Evolutionary conservation across 106 monocot genomes (phyloP).

Genomic region (Alisma plantagoaquatica): DNA sequence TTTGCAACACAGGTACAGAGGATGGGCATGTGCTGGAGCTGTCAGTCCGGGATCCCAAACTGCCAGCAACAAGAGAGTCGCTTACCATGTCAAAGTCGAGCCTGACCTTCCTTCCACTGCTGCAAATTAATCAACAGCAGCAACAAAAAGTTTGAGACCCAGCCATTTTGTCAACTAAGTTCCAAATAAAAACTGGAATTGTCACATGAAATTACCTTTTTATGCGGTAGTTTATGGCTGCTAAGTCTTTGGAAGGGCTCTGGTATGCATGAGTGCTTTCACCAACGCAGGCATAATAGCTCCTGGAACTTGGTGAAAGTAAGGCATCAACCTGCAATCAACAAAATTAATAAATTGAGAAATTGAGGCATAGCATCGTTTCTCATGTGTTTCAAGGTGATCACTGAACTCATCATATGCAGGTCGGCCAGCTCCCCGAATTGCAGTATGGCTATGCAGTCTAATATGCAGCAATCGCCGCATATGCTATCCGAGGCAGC

Average conservation of each 20-base stretch:
- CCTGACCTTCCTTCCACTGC: slow-evolving; percentile 60
- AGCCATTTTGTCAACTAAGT: not conserved
- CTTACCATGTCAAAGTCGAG: slow-evolving; percentile 82
- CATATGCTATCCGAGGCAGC: too few relatives aligned
- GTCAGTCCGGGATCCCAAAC: slow-evolving; percentile 48
- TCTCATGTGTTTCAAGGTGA: too few relatives aligned
- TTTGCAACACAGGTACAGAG: too few relatives aligned
- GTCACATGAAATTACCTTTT: slow-evolving; percentile 37
- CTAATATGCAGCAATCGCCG: too few relatives aligned
- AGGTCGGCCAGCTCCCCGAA: too few relatives aligned
- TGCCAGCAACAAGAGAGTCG: slow-evolving; percentile 67
- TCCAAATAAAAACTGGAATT: not conserved
- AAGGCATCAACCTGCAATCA: too few relatives aligned
- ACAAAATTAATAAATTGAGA: too few relatives aligned
- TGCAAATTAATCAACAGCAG: not conserved
- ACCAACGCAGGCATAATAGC: slow-evolving; percentile 88
- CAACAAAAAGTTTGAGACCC: not conserved
- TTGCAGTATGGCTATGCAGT: too few relatives aligned
- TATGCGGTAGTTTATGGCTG: slow-evolving; percentile 75
- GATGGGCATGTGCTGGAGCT: too few relatives aligned
- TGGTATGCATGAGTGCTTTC: slow-evolving; percentile 97
- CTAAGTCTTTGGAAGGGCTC: slow-evolving; percentile 92
- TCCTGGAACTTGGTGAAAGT: slow-evolving; percentile 94
- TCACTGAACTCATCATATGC: too few relatives aligned
- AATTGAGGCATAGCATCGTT: too few relatives aligned